phyloP scores from a whole-genome alignment of 2,329 filamentous ascomycete genomes.

The Rutstroemia sp. region DNA sequence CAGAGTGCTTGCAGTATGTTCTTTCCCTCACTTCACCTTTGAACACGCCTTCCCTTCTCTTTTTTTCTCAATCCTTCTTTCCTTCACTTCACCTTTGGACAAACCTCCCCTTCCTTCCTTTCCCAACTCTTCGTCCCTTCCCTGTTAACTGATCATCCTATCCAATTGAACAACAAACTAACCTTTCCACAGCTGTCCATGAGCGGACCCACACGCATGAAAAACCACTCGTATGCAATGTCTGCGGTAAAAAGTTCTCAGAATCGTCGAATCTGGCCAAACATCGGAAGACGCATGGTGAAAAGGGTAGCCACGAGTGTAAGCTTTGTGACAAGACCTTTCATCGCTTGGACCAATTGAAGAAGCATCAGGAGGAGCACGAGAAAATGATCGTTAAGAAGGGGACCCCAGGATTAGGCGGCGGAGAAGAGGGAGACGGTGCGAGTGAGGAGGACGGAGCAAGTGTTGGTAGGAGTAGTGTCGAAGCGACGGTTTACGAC shows the following conservation, averaged over 20 bases:
- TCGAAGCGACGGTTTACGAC: background rate
- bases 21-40: no score
- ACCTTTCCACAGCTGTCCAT: conserved; percentile 49
- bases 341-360: conserved; percentile 52
- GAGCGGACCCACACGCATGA: conserved; percentile 57
- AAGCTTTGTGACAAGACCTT: conserved; percentile 49
- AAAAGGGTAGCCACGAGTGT: conserved; percentile 45
- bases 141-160: background rate
- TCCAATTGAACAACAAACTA: background rate
- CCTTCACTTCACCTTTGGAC: no score
- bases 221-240: conserved; percentile 52
- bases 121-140: no score
- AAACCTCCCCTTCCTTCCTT: no score
- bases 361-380: conserved; percentile 41
- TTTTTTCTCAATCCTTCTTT: no score
- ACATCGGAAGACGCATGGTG: conserved; percentile 54
- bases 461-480: background rate
- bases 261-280: conserved; percentile 62
- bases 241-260: conserved; percentile 52
- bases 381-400: background rate
- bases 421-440: background rate
- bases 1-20: conserved; percentile 56
- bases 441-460: background rate
- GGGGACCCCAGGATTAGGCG: background rate
- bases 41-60: no score